phyloP scores from a whole-genome alignment of 2,329 filamentous ascomycete species.

The Aspergillus sp. region DNA sequence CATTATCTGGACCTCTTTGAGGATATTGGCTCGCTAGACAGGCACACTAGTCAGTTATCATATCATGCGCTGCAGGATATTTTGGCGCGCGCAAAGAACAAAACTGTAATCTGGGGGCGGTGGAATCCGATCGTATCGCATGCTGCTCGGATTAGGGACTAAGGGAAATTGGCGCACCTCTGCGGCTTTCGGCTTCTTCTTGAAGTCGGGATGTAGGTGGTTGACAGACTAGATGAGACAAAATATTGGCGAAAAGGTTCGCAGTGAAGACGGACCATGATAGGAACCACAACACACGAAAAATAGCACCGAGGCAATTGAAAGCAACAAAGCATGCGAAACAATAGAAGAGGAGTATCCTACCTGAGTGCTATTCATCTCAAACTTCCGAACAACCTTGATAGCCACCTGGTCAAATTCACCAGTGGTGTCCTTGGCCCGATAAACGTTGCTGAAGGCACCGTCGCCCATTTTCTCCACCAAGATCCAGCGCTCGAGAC shows the following conservation, averaged over 20 bases:
- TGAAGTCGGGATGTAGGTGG: constrained; percentile 95
- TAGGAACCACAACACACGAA: not conserved
- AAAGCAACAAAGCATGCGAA: constrained; percentile 26
- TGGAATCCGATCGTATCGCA: constrained; percentile 16
- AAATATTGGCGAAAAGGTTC: constrained; percentile 54
- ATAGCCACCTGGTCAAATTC: constrained; percentile 84
- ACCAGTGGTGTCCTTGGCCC: constrained; percentile 75
- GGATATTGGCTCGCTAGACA: constrained; percentile 85
- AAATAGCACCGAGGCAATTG: constrained; percentile 25
- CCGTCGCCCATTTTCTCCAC: constrained; percentile 98
- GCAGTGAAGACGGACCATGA: constrained; percentile 6
- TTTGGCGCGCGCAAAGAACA: not conserved
- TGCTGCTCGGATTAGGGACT: constrained; percentile 7
- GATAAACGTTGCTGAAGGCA: constrained; percentile 98
- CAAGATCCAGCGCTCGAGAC: constrained; percentile 82
- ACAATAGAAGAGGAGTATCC: constrained; percentile 51
- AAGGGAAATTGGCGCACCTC: constrained; percentile 73
- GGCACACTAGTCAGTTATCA: constrained; percentile 17
- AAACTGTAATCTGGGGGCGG: constrained; percentile 9
- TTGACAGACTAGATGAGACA: constrained; percentile 73
- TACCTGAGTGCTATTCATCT: constrained; percentile 99
- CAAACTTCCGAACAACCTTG: constrained; percentile 98
- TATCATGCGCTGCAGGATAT: not conserved
- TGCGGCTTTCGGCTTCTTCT: constrained; percentile 91
- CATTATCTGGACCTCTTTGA: constrained; percentile 99